A percentile compares a stretch with the other conserved stretches of the same genome.
These are phyloP conservation scores for Naumovozyma baii DNA, from an alignment of 805 yeast genomes.

Conservation along the genomic window DNA sequence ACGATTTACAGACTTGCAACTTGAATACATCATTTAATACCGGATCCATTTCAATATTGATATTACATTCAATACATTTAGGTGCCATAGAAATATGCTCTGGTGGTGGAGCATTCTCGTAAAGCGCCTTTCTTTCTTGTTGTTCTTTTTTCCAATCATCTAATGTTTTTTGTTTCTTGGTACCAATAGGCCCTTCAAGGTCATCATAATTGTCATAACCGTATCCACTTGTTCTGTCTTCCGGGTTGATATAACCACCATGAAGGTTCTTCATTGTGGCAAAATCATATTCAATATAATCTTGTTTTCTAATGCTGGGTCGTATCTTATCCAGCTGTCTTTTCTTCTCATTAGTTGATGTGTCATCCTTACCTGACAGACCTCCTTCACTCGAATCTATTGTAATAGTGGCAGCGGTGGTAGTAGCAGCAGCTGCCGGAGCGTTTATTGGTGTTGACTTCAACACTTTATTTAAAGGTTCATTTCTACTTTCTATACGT, in stretches of 20 bases:
- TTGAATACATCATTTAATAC: slow-evolving; percentile 59
- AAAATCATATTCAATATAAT: slow-evolving; percentile 77
- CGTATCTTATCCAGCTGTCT: slow-evolving; percentile 24
- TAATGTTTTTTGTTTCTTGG: slow-evolving; percentile 32
- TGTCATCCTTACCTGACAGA: not conserved
- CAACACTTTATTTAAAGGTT: slow-evolving; percentile 2
- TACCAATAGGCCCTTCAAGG: slow-evolving; percentile 15
- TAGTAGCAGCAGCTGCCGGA: not conserved
- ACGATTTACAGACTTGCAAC: slow-evolving; percentile 68
- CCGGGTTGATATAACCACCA: slow-evolving; percentile 65
- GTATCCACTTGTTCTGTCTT: slow-evolving; percentile 10
- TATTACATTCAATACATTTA: slow-evolving; percentile 72
- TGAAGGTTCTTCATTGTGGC: slow-evolving; percentile 80
- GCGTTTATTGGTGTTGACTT: not conserved
- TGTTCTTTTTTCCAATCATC: slow-evolving; percentile 53
- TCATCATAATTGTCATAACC: slow-evolving; percentile 26
- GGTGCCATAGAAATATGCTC: slow-evolving; percentile 65
- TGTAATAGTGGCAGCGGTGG: not conserved
- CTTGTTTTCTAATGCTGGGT: slow-evolving; percentile 47
- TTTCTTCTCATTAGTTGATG: slow-evolving; percentile 2
- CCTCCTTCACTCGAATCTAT: not conserved
- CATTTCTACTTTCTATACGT: slow-evolving; percentile 18
- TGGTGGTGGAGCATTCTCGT: slow-evolving; percentile 61
- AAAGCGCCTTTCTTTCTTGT: slow-evolving; percentile 42
- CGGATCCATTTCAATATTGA: slow-evolving; percentile 66